Conservation (phyloP, 257 asterid genomes). For the Nicotiana benthamiana region DNA sequence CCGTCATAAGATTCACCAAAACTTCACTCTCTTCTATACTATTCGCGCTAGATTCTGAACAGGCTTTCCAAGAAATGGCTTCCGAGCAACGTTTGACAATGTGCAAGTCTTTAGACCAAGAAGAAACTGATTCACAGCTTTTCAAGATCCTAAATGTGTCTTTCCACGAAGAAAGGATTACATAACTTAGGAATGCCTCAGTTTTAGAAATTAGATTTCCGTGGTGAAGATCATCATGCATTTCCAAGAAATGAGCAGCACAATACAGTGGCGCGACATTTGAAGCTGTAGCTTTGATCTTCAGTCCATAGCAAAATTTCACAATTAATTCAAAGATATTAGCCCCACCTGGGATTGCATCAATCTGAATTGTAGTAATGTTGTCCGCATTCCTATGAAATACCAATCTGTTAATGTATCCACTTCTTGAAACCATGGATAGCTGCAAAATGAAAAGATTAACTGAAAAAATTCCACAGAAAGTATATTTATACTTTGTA, state of each 20-base stretch:
- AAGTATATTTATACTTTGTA: background rate
- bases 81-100: conserved; percentile 12
- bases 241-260: conserved; percentile 30
- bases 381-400: conserved; percentile 3
- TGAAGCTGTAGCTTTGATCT: conserved; percentile 20
- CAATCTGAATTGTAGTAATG: conserved; percentile 13
- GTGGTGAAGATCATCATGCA: conserved; percentile 19
- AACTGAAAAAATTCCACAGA: background rate
- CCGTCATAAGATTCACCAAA: background rate
- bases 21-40: conserved; percentile 3
- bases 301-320: conserved; percentile 26
- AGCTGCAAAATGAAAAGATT: conserved; percentile 13
- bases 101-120: conserved; percentile 18
- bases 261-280: conserved; percentile 24
- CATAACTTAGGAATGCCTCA: conserved; percentile 18
- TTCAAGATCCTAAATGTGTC: conserved; percentile 19
- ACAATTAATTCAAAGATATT: conserved; percentile 22
- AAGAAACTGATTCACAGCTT: conserved; percentile 25
- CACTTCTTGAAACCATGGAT: conserved; percentile 27
- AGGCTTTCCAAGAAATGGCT: conserved; percentile 21
- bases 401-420: conserved; percentile 17
- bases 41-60: background rate
- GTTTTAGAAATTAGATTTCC: conserved; percentile 24
- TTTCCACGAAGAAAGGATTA: conserved; percentile 27
- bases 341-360: conserved; percentile 23